Percentiles rank a stretch among this genome's conserved stretches.
Evolutionary conservation across 2,329 filamentous ascomycete genomes (phyloP).

Genomic region (Microsporum canis): DNA sequence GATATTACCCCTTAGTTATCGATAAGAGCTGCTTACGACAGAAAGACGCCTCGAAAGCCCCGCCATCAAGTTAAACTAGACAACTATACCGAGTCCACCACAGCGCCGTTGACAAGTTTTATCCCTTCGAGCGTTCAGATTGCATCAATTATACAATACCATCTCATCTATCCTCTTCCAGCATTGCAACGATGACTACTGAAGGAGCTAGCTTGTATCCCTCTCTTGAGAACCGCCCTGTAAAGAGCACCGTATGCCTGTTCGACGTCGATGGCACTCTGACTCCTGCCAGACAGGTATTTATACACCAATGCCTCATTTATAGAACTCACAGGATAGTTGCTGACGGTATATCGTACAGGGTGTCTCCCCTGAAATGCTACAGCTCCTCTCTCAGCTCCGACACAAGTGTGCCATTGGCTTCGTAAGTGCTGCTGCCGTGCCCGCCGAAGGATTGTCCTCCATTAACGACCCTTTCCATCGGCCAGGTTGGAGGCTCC

Average conservation of each 20-base stretch:
- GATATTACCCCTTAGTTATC: neutral
- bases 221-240: conserved; percentile 66
- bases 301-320: conserved; percentile 17
- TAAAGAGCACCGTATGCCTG: conserved; percentile 87
- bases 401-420: conserved; percentile 83
- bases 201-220: conserved; percentile 42
- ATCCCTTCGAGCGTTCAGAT: neutral
- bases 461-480: conserved; percentile 10
- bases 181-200: conserved; percentile 1
- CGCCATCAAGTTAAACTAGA: neutral
- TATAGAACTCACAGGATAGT: neutral
- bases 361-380: conserved; percentile 68
- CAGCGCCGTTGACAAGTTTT: neutral
- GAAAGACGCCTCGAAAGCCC: neutral
- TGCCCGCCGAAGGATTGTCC: neutral
- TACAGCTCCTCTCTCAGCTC: conserved; percentile 63
- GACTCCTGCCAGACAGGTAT: conserved; percentile 66
- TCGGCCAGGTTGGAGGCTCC: conserved; percentile 60
- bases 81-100: neutral
- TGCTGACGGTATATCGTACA: conserved; percentile 25
- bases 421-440: conserved; percentile 41
- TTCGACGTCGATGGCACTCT: conserved; percentile 96
- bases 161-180: neutral
- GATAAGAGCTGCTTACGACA: neutral
- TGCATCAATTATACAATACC: neutral